phyloP scores from a whole-genome alignment of 352 stramenopile genomes.

The Pythium scleroteichum region DNA sequence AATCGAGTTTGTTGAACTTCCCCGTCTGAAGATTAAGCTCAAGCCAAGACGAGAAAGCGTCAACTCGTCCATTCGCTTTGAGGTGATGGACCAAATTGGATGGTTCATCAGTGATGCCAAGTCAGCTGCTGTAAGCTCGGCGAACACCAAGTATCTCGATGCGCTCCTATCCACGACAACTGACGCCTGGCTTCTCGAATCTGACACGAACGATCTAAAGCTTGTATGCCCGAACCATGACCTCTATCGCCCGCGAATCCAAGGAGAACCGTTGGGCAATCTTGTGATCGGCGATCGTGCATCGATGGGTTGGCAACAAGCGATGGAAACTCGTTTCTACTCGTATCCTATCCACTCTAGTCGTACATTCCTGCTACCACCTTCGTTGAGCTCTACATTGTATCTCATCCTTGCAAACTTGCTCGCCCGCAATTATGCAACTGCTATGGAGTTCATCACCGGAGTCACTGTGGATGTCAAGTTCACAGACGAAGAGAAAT shows the following conservation, averaged over 20 bases:
- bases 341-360: constrained; percentile 98
- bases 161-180: constrained; percentile 47
- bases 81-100: constrained; percentile 79
- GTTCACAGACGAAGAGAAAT: constrained; percentile 95
- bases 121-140: constrained; percentile 12
- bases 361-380: constrained; percentile 93
- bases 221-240: constrained; percentile 84
- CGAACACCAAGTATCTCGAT: constrained; percentile 51
- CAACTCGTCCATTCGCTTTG: constrained; percentile 48
- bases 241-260: constrained; percentile 73
- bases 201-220: constrained; percentile 75
- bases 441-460: constrained; percentile 95
- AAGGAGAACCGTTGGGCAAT: constrained; percentile 79
- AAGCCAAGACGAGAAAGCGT: constrained; percentile 41
- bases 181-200: constrained; percentile 76
- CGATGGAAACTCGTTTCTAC: constrained; percentile 94
- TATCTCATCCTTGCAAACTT: constrained; percentile 98
- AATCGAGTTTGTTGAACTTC: constrained; percentile 97
- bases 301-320: constrained; percentile 82
- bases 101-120: constrained; percentile 80
- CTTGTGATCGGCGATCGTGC: constrained; percentile 76
- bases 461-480: constrained; percentile 96
- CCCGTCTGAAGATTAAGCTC: constrained; percentile 97
- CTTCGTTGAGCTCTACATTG: constrained; percentile 95
- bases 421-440: constrained; percentile 93